Conservation (phyloP, 371 early-diverging fungal genomes). For the Caulochytrium protostelioides region DNA sequence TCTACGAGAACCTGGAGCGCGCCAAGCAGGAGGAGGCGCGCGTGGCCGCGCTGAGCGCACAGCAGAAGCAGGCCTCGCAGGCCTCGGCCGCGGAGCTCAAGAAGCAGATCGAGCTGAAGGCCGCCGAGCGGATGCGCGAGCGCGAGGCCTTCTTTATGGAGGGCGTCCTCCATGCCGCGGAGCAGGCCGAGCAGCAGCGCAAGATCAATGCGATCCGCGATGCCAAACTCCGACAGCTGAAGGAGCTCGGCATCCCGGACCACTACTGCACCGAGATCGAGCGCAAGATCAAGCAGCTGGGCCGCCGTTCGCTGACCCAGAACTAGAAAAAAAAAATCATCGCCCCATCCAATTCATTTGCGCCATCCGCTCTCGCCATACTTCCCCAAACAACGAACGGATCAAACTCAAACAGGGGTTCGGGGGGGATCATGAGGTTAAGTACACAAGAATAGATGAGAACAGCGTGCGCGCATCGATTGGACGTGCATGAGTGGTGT, state of each 20-base stretch:
- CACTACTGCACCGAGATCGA: slow-evolving; percentile 30
- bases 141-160: slow-evolving; percentile 32
- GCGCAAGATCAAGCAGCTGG: slow-evolving; percentile 11
- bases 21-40: slow-evolving; percentile 21
- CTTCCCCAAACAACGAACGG: no score
- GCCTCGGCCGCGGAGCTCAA: slow-evolving; percentile 1
- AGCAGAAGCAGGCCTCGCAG: not conserved
- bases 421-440: no score
- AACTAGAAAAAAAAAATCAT: no score
- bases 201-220: slow-evolving; percentile 25
- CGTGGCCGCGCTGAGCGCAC: not conserved
- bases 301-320: no score
- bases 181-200: slow-evolving; percentile 18
- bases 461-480: no score
- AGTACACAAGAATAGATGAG: no score
- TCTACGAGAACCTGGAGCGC: slow-evolving; percentile 17
- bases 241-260: slow-evolving; percentile 20
- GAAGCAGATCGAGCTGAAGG: slow-evolving; percentile 25
- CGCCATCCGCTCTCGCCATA: no score
- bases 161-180: slow-evolving; percentile 17
- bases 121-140: slow-evolving; percentile 10
- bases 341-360: no score
- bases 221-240: slow-evolving; percentile 18
- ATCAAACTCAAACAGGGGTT: no score
- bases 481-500: no score